Base-by-base conservation (phyloP, 2,329 filamentous ascomycete species). In the Juglanconis sp. region DNA sequence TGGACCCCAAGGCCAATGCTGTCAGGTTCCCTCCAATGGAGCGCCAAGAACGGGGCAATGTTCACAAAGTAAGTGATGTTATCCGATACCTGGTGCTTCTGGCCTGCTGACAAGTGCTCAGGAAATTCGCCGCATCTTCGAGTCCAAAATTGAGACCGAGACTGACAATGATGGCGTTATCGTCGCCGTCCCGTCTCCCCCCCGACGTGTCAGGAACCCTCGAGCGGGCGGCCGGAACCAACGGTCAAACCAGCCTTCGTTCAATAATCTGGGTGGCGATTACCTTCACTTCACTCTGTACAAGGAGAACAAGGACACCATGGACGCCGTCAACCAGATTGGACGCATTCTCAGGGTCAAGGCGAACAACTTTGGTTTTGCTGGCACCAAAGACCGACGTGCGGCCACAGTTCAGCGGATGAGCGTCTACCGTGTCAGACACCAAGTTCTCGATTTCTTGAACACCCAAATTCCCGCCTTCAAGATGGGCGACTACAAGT, bases 231-330 rank as follows among this genome's bases (percentile, higher is more conserved):
- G 71, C 15, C 70, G 74, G 48, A 58, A 62, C 30, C 50, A 53
- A 9, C 58, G 61, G 7, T 57, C 54, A 34, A 57, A 54, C 10
- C 58, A 61, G 34, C 58, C 58, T 8, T 63, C 61, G 3, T 63
- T 63, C 17, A 57, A 63, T 40, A 56, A 65, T 66, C 68, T 60
- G 63, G 73, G 81, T n/a, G 91, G 90, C 17, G 88, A 92, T 53
- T 95, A 91, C 72, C 78, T 96, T 13, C 92, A 96, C 73, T 96
- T 96, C 72, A 94, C 91, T 0, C 80, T 97, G 55, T 96, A 94
- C 83, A 97, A 97, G 76, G 93, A 96, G 76, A 97, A 97, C 76
- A 93, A 94, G 71, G 93, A 97, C 71, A 97, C 93, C 1, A 96
- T 96, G 90, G 93, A 97, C 68, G 88, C 91, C 0, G 81, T 96